Evolutionary conservation across 441 rosid species (phyloP).

Genomic region (Pelargonium exstipulatum): DNA sequence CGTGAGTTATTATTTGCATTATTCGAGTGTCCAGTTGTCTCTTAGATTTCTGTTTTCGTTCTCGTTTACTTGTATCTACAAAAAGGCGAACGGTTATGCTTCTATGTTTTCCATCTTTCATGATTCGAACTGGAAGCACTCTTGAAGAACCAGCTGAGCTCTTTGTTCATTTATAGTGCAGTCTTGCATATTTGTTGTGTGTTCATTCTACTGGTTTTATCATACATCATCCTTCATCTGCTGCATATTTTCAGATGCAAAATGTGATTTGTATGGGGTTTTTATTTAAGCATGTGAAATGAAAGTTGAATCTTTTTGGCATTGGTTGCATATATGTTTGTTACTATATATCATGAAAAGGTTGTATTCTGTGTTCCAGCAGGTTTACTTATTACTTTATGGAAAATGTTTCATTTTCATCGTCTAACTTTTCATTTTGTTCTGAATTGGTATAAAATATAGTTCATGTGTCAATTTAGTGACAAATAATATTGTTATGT

Average conservation of each 20-base stretch:
- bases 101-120: neutral
- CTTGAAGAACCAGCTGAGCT: too few species aligned
- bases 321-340: neutral
- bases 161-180: too few species aligned
- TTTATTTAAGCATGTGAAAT: too few species aligned
- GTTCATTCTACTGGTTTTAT: neutral
- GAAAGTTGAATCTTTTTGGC: neutral
- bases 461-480: too few species aligned
- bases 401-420: neutral
- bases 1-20: conserved; percentile 8
- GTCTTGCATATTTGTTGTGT: too few species aligned
- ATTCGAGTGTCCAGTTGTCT: neutral
- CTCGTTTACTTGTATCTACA: neutral
- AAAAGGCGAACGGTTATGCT: neutral
- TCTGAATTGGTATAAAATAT: too few species aligned
- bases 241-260: neutral
- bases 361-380: neutral
- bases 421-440: too few species aligned
- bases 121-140: too few species aligned
- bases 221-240: neutral
- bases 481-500: too few species aligned
- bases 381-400: neutral
- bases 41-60: neutral
- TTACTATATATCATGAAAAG: conserved; percentile 1
- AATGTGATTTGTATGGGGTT: neutral